phyloP scores from a whole-genome alignment of 2,329 filamentous ascomycete genomes.

The Trichothecium roseum region DNA sequence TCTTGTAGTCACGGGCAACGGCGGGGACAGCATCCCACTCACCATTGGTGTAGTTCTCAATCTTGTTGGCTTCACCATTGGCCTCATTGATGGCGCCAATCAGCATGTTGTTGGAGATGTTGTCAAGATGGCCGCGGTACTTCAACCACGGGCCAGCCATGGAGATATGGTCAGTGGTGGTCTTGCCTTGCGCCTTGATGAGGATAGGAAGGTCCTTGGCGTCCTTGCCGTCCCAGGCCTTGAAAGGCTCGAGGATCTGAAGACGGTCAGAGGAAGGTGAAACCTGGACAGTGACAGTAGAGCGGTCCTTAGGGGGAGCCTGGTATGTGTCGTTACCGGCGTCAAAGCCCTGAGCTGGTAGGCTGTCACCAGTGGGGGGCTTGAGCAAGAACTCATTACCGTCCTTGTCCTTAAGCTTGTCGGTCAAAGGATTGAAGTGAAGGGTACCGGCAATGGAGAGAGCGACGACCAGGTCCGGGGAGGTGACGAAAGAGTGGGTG shows the following conservation, averaged over 20 bases:
- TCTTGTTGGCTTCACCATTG: constrained; percentile 95
- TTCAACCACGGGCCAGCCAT: constrained; percentile 97
- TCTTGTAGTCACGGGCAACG: constrained; percentile 97
- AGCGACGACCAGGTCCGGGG: constrained; percentile 81
- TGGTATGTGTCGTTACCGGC: constrained; percentile 91
- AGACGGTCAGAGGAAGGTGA: constrained; percentile 88
- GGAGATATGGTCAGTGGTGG: constrained; percentile 93
- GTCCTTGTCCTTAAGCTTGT: constrained; percentile 86
- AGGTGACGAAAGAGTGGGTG: constrained; percentile 88
- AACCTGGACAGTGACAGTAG: constrained; percentile 65
- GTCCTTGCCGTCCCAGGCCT: constrained; percentile 87
- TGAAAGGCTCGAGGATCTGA: constrained; percentile 80
- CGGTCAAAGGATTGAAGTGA: constrained; percentile 90
- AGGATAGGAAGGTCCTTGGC: constrained; percentile 75
- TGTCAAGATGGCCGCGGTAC: constrained; percentile 97
- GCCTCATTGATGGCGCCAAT: constrained; percentile 94
- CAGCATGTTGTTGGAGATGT: constrained; percentile 99
- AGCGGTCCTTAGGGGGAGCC: constrained; percentile 75
- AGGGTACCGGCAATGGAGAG: constrained; percentile 74
- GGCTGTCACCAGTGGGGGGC: constrained; percentile 68
- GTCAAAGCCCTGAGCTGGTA: constrained; percentile 78
- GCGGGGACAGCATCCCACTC: constrained; percentile 83
- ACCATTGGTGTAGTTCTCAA: constrained; percentile 81
- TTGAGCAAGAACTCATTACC: constrained; percentile 91
- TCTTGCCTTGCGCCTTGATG: constrained; percentile 95